phyloP scores from a whole-genome alignment of 2,329 filamentous ascomycete genomes.

The Claviceps maximensis region DNA sequence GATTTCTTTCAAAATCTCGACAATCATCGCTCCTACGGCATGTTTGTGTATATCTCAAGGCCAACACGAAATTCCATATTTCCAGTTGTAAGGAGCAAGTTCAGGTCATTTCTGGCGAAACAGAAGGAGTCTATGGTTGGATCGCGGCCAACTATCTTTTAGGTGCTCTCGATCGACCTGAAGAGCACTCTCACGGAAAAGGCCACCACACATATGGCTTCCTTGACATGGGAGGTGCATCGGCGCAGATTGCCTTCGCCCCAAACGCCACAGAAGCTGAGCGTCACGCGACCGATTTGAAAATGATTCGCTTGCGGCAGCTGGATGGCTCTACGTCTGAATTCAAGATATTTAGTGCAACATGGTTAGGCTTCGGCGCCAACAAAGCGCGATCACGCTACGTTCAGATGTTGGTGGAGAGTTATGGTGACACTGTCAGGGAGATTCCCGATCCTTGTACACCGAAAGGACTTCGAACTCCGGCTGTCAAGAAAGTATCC shows the following conservation, averaged over 20 bases:
- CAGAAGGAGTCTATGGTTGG: conserved; percentile 94
- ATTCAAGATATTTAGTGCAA: conserved; percentile 86
- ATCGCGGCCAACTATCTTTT: conserved; percentile 92
- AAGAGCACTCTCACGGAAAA: conserved; percentile 67
- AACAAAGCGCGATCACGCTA: conserved; percentile 83
- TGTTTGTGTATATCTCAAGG: conserved; percentile 70
- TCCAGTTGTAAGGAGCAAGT: conserved; percentile 86
- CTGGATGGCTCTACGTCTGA: conserved; percentile 66
- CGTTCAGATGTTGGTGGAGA: conserved; percentile 59
- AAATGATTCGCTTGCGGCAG: conserved; percentile 70
- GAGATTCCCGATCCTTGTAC: conserved; percentile 88
- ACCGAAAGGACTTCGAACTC: conserved; percentile 62
- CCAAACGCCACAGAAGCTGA: conserved; percentile 83
- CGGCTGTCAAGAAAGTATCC: conserved; percentile 47
- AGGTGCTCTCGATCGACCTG: conserved; percentile 71
- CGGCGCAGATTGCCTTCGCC: conserved; percentile 94
- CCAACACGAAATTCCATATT: conserved; percentile 66
- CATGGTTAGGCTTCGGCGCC: conserved; percentile 95
- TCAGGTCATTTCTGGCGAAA: conserved; percentile 90
- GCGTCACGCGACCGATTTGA: conserved; percentile 82
- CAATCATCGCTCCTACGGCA: conserved; percentile 59
- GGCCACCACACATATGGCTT: conserved; percentile 93
- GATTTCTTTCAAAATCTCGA: conserved; percentile 62
- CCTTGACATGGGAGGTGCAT: conserved; percentile 95
- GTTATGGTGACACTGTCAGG: conserved; percentile 41